These are phyloP conservation scores for Protomyces arabidopsidicola DNA, from an alignment of 1,139 yeast species.

Conservation along the genomic window DNA sequence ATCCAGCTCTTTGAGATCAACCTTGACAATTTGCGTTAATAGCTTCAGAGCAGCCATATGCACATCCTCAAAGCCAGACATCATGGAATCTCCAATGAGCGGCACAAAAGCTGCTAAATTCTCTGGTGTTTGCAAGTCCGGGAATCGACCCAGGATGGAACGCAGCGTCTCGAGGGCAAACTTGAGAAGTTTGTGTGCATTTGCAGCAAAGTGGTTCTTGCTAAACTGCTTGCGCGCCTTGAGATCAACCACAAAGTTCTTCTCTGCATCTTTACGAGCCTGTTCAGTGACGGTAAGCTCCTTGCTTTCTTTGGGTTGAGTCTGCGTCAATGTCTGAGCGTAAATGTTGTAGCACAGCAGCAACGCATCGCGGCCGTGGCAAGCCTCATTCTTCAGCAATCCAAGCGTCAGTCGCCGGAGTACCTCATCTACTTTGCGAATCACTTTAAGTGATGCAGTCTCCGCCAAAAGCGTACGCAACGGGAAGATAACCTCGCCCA, in stretches of 20 bases:
- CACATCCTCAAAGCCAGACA: conserved; percentile 69
- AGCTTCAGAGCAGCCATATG: conserved; percentile 64
- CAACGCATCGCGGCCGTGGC: conserved; percentile 57
- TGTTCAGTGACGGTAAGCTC: conserved; percentile 2
- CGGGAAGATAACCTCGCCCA: conserved; percentile 64
- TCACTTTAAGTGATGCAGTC: conserved; percentile 61
- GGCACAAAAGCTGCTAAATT: conserved; percentile 75
- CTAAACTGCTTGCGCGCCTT: conserved; percentile 12
- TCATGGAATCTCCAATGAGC: conserved; percentile 55
- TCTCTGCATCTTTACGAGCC: conserved; percentile 19
- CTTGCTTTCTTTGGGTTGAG: conserved; percentile 3
- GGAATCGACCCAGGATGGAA: conserved; percentile 62
- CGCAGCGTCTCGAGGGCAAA: conserved; percentile 75
- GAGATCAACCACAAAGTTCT: conserved; percentile 23
- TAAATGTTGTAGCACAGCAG: conserved; percentile 71
- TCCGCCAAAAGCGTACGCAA: conserved; percentile 59
- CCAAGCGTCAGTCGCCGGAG: conserved; percentile 74
- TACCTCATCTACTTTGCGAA: conserved; percentile 73
- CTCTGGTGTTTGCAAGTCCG: conserved; percentile 52
- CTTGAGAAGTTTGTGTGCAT: conserved; percentile 39
- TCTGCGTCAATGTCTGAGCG: conserved; percentile 34
- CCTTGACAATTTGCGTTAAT: conserved; percentile 45
- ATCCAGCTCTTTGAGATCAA: conserved; percentile 16
- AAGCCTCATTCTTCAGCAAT: conserved; percentile 62
- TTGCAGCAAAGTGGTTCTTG: conserved; percentile 24